These are phyloP conservation scores for Neonectria punicea DNA, from an alignment of 2,329 filamentous ascomycete genomes.

Conservation along the genomic window DNA sequence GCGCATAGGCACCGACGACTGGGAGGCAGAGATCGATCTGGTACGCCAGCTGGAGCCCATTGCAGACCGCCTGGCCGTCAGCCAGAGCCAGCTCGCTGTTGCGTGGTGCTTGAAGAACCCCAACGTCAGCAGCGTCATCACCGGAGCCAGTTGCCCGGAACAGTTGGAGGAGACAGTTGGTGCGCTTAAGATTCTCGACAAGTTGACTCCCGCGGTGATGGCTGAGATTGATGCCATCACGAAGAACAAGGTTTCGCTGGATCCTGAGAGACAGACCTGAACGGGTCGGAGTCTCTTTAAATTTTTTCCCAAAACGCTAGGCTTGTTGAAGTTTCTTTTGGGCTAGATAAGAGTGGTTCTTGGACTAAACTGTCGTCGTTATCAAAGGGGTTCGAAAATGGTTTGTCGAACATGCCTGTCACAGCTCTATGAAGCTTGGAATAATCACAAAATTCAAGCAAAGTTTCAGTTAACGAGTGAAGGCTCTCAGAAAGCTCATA, in stretches of 20 bases:
- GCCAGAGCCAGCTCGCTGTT: slow-evolving; percentile 61
- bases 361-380: no score
- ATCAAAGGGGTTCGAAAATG: no score
- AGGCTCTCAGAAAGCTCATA: no score
- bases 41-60: slow-evolving; percentile 58
- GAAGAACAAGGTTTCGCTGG: slow-evolving; percentile 43
- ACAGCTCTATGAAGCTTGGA: no score
- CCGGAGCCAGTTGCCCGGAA: slow-evolving; percentile 61
- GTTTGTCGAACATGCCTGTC: no score
- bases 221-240: slow-evolving; percentile 61
- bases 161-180: slow-evolving; percentile 63
- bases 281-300: background rate
- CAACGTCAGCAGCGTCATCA: slow-evolving; percentile 64
- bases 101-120: slow-evolving; percentile 66
- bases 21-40: slow-evolving; percentile 60
- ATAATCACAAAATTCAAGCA: no score
- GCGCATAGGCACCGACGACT: slow-evolving; percentile 58
- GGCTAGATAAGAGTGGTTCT: no score
- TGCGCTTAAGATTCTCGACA: slow-evolving; percentile 57
- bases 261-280: slow-evolving; percentile 40
- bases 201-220: slow-evolving; percentile 61
- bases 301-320: background rate
- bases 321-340: no score
- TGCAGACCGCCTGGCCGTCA: slow-evolving; percentile 67
- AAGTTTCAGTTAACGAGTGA: no score